Evolutionary conservation across 2,329 filamentous ascomycete species (phyloP), one percentile per base, ranked within the genome.

Genomic region (Didymella glomerata): DNA sequence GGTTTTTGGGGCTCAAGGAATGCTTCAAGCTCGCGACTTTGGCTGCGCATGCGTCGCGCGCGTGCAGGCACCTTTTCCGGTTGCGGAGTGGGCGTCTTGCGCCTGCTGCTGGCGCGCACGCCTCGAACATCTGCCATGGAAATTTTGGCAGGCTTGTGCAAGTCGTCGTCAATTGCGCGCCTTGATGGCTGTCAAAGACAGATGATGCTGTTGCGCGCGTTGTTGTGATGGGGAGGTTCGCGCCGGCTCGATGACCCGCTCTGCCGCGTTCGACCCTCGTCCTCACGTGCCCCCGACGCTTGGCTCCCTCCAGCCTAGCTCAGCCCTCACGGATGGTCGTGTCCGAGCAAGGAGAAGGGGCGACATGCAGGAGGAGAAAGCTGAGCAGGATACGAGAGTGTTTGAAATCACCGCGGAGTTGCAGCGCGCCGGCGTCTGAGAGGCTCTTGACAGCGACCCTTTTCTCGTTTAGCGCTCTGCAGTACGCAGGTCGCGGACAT

Each of bases 11-110:
- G 49, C 20, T 71, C 60, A 20, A 59, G 20, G 10, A 59, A 50
- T 22, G 65, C 58, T 13, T 72, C 72, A 4, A 76, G 54, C 44
- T 80, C 79, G 55, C 71, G 75, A 66, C 79, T 81, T 50, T 72
- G 73, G 66, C 78, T 80, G 65, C 79, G 73, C 45, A 77, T 71
- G 24, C 60, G 65, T 44, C 77, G 72, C 61, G 71, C 62, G 61
- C 68, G 73, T 58, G 51, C 68, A 22, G 63, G 41, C 50, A 62
- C 61, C 38, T 61, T 53, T 52, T 67, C 62, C 36, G 69, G 60
- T 10, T 75, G 70, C 48, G 71, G 70, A 45, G 69, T 70, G 16
- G 70, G 71, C n/a, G 70, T 73, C 30, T 60, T 75, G 65, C 69
- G 75, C 54, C 76, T 75, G 63, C 68, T 75, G 32, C 66, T 68